Conservation (phyloP, 2,329 filamentous ascomycete genomes). For the Paracamarosporium sp. region DNA sequence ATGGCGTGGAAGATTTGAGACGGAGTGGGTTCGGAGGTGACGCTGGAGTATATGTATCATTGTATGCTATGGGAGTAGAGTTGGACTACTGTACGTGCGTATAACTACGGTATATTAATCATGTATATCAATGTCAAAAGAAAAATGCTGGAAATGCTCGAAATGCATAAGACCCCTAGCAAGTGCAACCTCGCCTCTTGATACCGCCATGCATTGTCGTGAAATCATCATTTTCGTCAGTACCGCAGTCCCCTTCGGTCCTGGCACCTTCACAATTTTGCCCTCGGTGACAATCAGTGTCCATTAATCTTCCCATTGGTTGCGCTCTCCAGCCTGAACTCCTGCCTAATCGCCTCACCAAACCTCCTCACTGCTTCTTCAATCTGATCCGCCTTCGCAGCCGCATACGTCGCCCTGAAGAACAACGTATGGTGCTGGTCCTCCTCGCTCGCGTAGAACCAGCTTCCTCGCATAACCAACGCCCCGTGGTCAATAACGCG, state of each 20-base stretch:
- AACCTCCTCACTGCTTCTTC: conserved; percentile 66
- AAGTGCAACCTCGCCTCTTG: too few relatives aligned
- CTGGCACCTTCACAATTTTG: background rate
- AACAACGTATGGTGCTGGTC: conserved; percentile 70
- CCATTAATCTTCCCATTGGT: conserved; percentile 7
- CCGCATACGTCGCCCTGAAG: conserved; percentile 89
- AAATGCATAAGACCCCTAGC: too few relatives aligned
- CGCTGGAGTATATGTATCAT: too few relatives aligned
- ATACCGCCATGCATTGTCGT: conserved; percentile 1
- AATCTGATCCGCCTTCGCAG: conserved; percentile 66
- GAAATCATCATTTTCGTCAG: background rate
- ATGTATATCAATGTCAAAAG: too few relatives aligned
- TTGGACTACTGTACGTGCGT: too few relatives aligned
- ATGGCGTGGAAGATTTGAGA: too few relatives aligned
- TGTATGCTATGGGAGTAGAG: too few relatives aligned
- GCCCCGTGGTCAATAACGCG: conserved; percentile 77
- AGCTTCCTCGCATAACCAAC: conserved; percentile 82
- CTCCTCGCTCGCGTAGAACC: conserved; percentile 82
- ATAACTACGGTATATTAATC: too few relatives aligned
- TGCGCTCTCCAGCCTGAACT: conserved; percentile 57
- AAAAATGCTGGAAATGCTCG: too few relatives aligned
- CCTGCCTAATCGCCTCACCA: conserved; percentile 72
- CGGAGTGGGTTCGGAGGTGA: too few relatives aligned
- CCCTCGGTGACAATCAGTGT: background rate
- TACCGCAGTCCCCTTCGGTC: background rate